Evolutionary conservation across 139 green algal genomes (phyloP).

Genomic region (Chlorella sp.): DNA sequence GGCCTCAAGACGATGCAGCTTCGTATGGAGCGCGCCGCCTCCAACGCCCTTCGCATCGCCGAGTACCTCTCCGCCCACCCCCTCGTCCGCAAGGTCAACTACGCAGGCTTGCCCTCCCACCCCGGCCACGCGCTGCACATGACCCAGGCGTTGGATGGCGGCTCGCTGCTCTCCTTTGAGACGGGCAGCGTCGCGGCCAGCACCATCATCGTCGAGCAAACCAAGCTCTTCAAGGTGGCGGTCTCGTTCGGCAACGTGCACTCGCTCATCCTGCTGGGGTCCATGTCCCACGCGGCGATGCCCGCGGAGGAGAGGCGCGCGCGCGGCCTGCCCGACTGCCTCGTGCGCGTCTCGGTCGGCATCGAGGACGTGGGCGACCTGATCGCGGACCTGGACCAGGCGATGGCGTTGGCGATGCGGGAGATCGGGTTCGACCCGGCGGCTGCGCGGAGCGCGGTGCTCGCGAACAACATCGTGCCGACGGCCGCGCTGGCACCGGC

Average conservation of each 20-base stretch:
- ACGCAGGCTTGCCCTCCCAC: slow-evolving; percentile 60
- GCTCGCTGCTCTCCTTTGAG: slow-evolving; percentile 78
- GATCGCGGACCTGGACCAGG: slow-evolving; percentile 56
- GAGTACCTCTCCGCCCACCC: slow-evolving; percentile 78
- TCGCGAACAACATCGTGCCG: too few species aligned
- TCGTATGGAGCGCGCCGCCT: slow-evolving; percentile 78
- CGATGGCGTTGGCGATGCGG: slow-evolving; percentile 44
- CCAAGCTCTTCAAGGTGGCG: slow-evolving; percentile 85
- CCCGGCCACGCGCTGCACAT: slow-evolving; percentile 52
- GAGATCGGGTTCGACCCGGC: too few species aligned
- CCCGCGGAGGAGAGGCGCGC: slow-evolving; percentile 78
- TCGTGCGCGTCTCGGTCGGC: slow-evolving; percentile 89
- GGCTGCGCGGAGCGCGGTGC: too few species aligned
- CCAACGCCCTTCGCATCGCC: slow-evolving; percentile 65
- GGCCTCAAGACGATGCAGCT: slow-evolving; percentile 97
- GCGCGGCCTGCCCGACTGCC: slow-evolving; percentile 88
- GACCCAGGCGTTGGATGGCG: slow-evolving; percentile 55
- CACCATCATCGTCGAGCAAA: slow-evolving; percentile 67
- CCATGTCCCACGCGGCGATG: slow-evolving; percentile 90
- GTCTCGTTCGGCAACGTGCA: slow-evolving; percentile 89
- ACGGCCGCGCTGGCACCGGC: too few species aligned
- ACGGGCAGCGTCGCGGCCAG: slow-evolving; percentile 58
- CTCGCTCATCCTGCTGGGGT: slow-evolving; percentile 87
- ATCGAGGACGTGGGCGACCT: slow-evolving; percentile 88
- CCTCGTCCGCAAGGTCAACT: slow-evolving; percentile 79